phyloP scores from a whole-genome alignment of 1,284 basidiomycete species.

The Rhizoctonia solani region DNA sequence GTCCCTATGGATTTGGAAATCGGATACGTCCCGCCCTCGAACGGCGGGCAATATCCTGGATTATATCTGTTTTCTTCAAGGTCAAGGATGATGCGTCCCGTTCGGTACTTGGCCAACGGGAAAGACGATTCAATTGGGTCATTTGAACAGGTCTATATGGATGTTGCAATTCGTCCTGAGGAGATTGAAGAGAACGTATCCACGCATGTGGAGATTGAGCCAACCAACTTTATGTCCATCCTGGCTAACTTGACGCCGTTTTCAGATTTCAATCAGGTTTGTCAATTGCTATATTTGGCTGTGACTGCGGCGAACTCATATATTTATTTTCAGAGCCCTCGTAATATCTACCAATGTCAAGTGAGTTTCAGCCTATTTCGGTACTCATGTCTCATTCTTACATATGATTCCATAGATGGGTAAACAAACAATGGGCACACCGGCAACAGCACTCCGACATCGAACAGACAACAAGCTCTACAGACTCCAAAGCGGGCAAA shows the following conservation, averaged over 20 bases:
- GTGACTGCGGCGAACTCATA: slow-evolving; percentile 27
- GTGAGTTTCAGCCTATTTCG: slow-evolving; percentile 47
- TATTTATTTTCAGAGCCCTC: slow-evolving; percentile 60
- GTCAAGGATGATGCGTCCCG: slow-evolving; percentile 97
- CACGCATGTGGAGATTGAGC: slow-evolving; percentile 91
- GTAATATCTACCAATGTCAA: slow-evolving; percentile 88
- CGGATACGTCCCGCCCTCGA: slow-evolving; percentile 86
- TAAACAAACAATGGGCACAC: slow-evolving; percentile 99
- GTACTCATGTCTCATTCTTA: not conserved
- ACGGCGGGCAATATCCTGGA: slow-evolving; percentile 96
- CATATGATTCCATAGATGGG: slow-evolving; percentile 73
- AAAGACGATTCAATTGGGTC: slow-evolving; percentile 90
- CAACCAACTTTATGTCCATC: slow-evolving; percentile 92
- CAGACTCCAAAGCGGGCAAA: slow-evolving; percentile 93
- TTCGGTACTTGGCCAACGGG: slow-evolving; percentile 87
- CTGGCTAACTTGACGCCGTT: slow-evolving; percentile 66
- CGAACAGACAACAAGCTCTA: slow-evolving; percentile 99
- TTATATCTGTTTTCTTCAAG: slow-evolving; percentile 90
- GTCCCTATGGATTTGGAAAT: slow-evolving; percentile 96
- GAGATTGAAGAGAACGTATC: slow-evolving; percentile 85
- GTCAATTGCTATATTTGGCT: slow-evolving; percentile 37
- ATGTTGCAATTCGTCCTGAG: slow-evolving; percentile 89
- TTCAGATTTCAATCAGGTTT: slow-evolving; percentile 95
- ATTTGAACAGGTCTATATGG: slow-evolving; percentile 99
- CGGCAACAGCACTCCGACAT: slow-evolving; percentile 86